phyloP scores from a whole-genome alignment of 345 rosid species.

The Arabis alpina region DNA sequence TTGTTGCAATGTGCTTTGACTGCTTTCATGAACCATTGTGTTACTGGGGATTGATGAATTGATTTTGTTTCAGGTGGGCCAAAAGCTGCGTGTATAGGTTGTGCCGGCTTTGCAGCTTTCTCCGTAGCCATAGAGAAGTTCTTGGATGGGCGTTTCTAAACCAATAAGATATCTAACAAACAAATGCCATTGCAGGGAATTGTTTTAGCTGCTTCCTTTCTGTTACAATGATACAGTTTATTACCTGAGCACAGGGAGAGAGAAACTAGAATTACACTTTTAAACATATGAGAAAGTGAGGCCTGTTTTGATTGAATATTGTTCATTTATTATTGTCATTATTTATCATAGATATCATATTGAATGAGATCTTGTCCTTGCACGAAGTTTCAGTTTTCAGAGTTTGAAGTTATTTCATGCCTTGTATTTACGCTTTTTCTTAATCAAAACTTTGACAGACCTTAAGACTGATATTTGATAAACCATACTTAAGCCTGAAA shows the following conservation, averaged over 20 bases:
- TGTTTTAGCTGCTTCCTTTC: constrained; percentile 31
- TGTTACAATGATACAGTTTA: constrained; percentile 11
- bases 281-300: constrained; percentile 24
- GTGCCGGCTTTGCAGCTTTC: constrained; percentile 95
- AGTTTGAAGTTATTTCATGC: not conserved
- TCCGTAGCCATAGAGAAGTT: constrained; percentile 96
- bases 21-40: constrained; percentile 4
- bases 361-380: not conserved
- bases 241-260: constrained; percentile 22
- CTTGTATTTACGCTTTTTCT: not conserved
- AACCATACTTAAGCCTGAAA: not conserved
- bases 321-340: constrained; percentile 28
- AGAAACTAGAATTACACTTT: constrained; percentile 24
- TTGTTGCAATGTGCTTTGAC: not conserved
- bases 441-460: not conserved
- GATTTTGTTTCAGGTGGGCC: constrained; percentile 66
- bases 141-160: constrained; percentile 72
- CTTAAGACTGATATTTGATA: not conserved
- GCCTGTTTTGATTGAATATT: constrained; percentile 31
- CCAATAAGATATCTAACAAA: constrained; percentile 16
- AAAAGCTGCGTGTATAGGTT: constrained; percentile 85
- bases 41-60: constrained; percentile 7
- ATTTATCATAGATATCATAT: constrained; percentile 16
- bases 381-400: not conserved
- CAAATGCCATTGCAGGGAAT: constrained; percentile 10